Percentiles rank a stretch among this genome's conserved stretches.
Conservation (phyloP, 139 green algal genomes). For the Micractinium sp. region DNA sequence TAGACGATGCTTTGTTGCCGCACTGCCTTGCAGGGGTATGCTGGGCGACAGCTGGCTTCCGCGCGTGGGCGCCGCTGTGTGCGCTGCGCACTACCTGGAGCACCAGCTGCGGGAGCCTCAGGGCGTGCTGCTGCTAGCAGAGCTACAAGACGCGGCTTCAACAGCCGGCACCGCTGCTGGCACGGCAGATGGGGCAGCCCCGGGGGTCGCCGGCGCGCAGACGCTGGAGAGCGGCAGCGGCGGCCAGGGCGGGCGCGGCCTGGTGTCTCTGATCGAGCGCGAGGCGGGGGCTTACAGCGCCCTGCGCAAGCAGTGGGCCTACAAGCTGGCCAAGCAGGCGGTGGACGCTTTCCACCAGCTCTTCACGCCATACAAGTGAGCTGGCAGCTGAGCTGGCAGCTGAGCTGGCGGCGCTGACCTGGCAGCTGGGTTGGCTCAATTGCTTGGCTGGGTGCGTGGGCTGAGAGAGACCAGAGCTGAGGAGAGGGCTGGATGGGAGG, state of each 20-base stretch:
- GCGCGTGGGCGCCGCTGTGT: constrained; percentile 44
- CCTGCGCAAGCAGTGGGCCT: constrained; percentile 57
- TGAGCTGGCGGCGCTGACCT: not conserved
- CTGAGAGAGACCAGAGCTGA: no score
- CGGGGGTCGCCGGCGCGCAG: no score
- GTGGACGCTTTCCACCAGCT: constrained; percentile 46
- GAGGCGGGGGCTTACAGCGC: constrained; percentile 42
- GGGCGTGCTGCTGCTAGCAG: constrained; percentile 39
- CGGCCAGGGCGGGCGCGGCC: not conserved
- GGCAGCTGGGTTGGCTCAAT: not conserved
- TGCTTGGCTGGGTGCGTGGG: not conserved
- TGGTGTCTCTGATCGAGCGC: constrained; percentile 31
- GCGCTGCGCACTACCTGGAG: constrained; percentile 56
- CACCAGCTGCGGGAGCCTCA: constrained; percentile 52
- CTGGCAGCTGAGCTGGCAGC: not conserved
- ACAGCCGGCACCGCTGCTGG: not conserved
- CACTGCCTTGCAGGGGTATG: constrained; percentile 14
- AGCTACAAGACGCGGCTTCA: not conserved
- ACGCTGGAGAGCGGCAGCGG: not conserved
- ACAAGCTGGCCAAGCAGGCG: constrained; percentile 57
- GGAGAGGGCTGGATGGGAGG: no score
- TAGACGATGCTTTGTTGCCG: no score
- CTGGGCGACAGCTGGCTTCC: constrained; percentile 49
- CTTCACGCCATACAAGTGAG: constrained; percentile 34
- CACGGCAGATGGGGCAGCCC: not conserved